A percentile compares a stretch with the other conserved stretches of the same genome.
These are phyloP conservation scores for Clavispora santaluciae DNA, from an alignment of 805 yeast genomes.

Conservation along the genomic window DNA sequence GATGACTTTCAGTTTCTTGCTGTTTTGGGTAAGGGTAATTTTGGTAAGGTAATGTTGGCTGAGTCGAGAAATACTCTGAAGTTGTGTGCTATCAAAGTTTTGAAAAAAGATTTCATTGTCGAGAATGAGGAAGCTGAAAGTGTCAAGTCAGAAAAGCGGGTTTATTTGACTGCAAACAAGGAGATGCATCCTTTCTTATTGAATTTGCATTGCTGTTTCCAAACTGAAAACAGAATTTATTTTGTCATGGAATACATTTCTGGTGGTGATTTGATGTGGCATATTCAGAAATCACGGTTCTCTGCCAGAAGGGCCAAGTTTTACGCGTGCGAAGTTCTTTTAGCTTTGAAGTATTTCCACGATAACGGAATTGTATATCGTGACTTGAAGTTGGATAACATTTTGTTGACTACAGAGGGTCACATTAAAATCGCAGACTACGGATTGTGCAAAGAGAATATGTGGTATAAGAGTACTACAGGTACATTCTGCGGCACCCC, in stretches of 20 bases:
- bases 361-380: conserved; percentile 95
- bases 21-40: conserved; percentile 96
- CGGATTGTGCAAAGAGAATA: conserved; percentile 92
- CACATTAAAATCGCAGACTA: conserved; percentile 97
- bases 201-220: conserved; percentile 91
- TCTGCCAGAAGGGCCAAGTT: conserved; percentile 91
- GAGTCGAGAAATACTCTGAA: conserved; percentile 79
- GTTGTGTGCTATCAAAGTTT: conserved; percentile 91
- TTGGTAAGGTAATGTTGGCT: conserved; percentile 97
- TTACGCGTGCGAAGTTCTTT: conserved; percentile 92
- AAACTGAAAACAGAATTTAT: conserved; percentile 93
- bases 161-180: conserved; percentile 76
- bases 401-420: conserved; percentile 81
- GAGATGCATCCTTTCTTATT: conserved; percentile 91
- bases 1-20: conserved; percentile 94
- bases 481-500: conserved; percentile 99
- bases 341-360: conserved; percentile 90
- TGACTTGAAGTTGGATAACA: conserved; percentile 93
- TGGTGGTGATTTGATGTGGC: conserved; percentile 99
- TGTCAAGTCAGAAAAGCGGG: conserved; percentile 90
- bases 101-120: conserved; percentile 91
- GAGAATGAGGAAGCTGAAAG: conserved; percentile 96
- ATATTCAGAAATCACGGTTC: conserved; percentile 87
- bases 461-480: conserved; percentile 82
- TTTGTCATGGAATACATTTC: conserved; percentile 98